Evolutionary conservation across 2,329 filamentous ascomycete species (phyloP).

Genomic region (Fusarium neocosmosporiellum): DNA sequence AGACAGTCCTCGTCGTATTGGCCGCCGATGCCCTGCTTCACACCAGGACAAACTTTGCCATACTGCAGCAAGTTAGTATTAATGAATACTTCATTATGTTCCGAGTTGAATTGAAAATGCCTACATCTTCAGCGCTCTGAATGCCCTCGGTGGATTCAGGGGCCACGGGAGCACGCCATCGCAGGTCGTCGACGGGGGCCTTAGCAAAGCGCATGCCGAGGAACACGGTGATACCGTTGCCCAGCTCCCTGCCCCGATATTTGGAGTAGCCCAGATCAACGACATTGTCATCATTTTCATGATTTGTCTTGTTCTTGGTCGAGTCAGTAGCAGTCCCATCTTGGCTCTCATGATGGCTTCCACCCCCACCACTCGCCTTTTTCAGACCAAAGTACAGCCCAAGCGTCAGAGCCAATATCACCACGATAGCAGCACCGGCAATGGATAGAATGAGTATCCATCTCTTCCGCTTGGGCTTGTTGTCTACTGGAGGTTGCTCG

Average conservation of each 20-base stretch:
- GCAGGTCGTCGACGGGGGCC: constrained; percentile 60
- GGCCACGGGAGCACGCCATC: constrained; percentile 62
- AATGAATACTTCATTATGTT: background rate
- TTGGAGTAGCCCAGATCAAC: constrained; percentile 58
- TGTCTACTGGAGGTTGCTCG: background rate
- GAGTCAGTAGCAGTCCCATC: background rate
- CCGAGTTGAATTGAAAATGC: constrained; percentile 3
- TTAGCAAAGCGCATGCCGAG: constrained; percentile 64
- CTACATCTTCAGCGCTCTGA: constrained; percentile 52
- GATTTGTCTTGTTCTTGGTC: constrained; percentile 6
- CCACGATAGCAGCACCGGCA: constrained; percentile 6
- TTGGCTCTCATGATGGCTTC: background rate
- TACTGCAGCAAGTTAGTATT: constrained; percentile 48
- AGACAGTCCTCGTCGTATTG: constrained; percentile 58
- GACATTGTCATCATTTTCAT: constrained; percentile 9
- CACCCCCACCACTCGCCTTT: constrained; percentile 23
- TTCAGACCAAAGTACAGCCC: constrained; percentile 38
- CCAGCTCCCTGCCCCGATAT: constrained; percentile 54
- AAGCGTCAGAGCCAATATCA: constrained; percentile 28
- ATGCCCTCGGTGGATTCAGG: constrained; percentile 49
- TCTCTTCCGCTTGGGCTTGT: constrained; percentile 17
- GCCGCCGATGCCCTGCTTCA: constrained; percentile 43
- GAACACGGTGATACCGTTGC: constrained; percentile 57
- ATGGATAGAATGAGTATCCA: constrained; percentile 22
- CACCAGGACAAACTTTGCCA: constrained; percentile 57